phyloP scores from a whole-genome alignment of 2,329 filamentous ascomycete species.

The Cladosporium sphaerospermum region DNA sequence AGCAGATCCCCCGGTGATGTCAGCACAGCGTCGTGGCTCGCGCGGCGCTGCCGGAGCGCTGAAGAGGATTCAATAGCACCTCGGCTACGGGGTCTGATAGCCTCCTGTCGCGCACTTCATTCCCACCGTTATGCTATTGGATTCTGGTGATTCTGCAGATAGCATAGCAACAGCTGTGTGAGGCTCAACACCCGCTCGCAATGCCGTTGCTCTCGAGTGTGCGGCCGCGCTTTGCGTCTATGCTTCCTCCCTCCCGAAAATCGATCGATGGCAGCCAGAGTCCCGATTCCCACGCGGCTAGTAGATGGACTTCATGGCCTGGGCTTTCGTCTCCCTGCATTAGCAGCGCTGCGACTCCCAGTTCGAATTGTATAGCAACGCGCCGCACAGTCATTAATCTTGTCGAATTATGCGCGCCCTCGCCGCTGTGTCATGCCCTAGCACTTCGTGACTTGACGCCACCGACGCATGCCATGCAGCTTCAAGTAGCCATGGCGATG shows the following conservation, averaged over 20 bases:
- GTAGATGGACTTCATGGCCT: not conserved
- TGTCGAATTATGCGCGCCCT: not conserved
- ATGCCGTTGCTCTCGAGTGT: no score
- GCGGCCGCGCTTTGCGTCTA: not conserved
- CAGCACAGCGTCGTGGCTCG: no score
- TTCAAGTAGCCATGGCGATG: not conserved
- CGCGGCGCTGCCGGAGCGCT: no score
- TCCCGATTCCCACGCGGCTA: not conserved
- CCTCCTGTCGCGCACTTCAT: no score
- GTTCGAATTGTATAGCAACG: not conserved
- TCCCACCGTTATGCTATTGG: no score
- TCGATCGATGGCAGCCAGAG: not conserved
- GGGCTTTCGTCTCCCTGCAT: not conserved
- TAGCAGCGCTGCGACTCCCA: not conserved
- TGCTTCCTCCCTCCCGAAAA: not conserved
- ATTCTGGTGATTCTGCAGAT: not conserved
- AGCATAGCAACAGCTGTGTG: no score
- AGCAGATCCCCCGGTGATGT: no score
- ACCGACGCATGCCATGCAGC: constrained; percentile 7
- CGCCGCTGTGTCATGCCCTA: not conserved
- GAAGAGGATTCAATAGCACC: no score
- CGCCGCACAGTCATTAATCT: not conserved
- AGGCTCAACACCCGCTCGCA: no score
- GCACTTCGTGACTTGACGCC: not conserved
- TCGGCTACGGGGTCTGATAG: no score